phyloP scores from a whole-genome alignment of 768 basidiomycete species.

The Saitozyma sp. region DNA sequence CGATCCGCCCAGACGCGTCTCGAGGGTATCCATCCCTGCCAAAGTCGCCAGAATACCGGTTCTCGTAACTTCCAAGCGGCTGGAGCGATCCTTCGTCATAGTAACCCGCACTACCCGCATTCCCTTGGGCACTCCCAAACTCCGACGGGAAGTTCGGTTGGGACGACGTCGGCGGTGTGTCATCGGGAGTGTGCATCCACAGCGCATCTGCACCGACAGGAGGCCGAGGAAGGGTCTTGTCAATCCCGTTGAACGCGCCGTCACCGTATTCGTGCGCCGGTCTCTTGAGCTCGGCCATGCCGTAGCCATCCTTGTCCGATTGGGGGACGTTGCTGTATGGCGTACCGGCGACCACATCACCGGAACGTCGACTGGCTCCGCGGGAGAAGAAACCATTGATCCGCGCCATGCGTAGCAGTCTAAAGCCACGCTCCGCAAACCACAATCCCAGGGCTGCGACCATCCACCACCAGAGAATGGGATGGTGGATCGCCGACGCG shows the following conservation, averaged over 20 bases:
- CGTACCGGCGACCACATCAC: constrained; percentile 28
- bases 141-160: not conserved
- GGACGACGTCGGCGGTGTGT: not conserved
- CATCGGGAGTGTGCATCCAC: constrained; percentile 2
- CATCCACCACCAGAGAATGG: constrained; percentile 68
- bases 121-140: constrained; percentile 9
- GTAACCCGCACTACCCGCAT: constrained; percentile 6
- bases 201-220: constrained; percentile 7
- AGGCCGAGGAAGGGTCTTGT: constrained; percentile 29
- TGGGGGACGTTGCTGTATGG: constrained; percentile 14
- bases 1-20: constrained; percentile 3
- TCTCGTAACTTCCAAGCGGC: constrained; percentile 35
- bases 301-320: constrained; percentile 11
- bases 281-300: constrained; percentile 10
- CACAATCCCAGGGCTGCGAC: constrained; percentile 65
- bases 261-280: not conserved
- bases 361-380: constrained; percentile 12
- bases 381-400: constrained; percentile 60
- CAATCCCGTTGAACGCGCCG: constrained; percentile 9
- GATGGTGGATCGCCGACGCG: constrained; percentile 68
- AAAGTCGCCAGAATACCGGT: constrained; percentile 15
- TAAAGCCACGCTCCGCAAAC: constrained; percentile 64
- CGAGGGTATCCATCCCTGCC: constrained; percentile 4
- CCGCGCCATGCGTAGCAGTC: constrained; percentile 62
- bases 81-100: constrained; percentile 45